These are phyloP conservation scores for Candida corydali DNA, from an alignment of 805 yeast genomes.

Conservation along the genomic window DNA sequence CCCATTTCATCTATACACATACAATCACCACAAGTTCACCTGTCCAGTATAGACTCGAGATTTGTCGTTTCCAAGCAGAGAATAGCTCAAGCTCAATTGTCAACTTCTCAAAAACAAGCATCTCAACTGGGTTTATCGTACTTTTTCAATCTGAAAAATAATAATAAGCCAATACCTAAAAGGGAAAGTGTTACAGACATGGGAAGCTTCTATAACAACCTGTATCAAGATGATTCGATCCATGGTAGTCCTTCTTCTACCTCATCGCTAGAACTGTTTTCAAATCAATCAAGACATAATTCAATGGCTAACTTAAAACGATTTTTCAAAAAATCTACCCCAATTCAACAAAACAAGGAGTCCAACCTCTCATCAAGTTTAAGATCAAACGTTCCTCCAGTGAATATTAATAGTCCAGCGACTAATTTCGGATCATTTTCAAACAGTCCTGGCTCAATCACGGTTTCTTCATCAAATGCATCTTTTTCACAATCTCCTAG, in stretches of 20 bases:
- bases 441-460: conserved; percentile 13
- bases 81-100: conserved; percentile 48
- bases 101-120: conserved; percentile 32
- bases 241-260: conserved; percentile 30
- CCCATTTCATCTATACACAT: conserved; percentile 59
- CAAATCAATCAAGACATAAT: conserved; percentile 50
- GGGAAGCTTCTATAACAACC: conserved; percentile 38
- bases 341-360: conserved; percentile 12
- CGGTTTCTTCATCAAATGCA: conserved; percentile 28
- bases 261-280: conserved; percentile 28
- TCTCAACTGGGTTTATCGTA: conserved; percentile 45
- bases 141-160: conserved; percentile 42
- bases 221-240: conserved; percentile 24
- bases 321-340: conserved; percentile 53
- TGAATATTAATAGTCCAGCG: conserved; percentile 1
- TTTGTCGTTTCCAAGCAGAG: conserved; percentile 80
- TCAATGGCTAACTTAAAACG: conserved; percentile 77
- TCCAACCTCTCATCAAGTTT: conserved; percentile 21
- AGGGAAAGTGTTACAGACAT: conserved; percentile 37
- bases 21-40: conserved; percentile 61
- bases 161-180: conserved; percentile 26
- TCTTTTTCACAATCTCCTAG: conserved; percentile 34
- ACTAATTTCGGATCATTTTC: conserved; percentile 1
- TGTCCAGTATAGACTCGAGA: conserved; percentile 73
- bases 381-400: conserved; percentile 14